phyloP scores from a whole-genome alignment of 768 basidiomycete species.

The Podaxis mareebaensis region DNA sequence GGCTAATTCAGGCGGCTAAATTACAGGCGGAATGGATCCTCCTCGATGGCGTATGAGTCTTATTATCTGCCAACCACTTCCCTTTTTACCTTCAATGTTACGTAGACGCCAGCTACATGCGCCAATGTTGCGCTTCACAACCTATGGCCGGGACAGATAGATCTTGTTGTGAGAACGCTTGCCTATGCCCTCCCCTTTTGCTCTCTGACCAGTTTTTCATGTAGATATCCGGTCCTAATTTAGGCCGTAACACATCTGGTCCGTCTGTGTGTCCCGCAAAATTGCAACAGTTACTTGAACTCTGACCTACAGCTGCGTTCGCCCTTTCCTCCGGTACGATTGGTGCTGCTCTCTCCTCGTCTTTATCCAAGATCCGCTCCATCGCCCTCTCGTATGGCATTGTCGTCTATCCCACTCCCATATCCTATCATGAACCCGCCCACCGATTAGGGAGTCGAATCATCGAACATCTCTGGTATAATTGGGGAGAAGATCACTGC shows the following conservation, averaged over 20 bases:
- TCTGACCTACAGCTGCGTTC: conserved; percentile 64
- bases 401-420: conserved; percentile 68
- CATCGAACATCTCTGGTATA: conserved; percentile 72
- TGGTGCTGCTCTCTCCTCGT: conserved; percentile 85
- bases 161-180: conserved; percentile 69
- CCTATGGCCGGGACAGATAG: conserved; percentile 79
- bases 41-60: conserved; percentile 68
- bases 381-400: conserved; percentile 91
- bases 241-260: conserved; percentile 85
- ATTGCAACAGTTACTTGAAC: conserved; percentile 11
- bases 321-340: conserved; percentile 90
- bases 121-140: conserved; percentile 91
- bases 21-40: conserved; percentile 83
- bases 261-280: conserved; percentile 22
- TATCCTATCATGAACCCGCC: conserved; percentile 63
- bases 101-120: conserved; percentile 87
- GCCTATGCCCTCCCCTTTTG: neutral
- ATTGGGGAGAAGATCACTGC: conserved; percentile 76
- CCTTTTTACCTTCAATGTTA: conserved; percentile 10
- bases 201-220: neutral
- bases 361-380: conserved; percentile 67
- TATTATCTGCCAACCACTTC: neutral
- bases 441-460: conserved; percentile 68
- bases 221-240: conserved; percentile 84
- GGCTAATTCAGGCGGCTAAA: neutral